A percentile compares a stretch with the other conserved stretches of the same genome.
Conservation (phyloP, 2,329 filamentous ascomycete genomes). For the Ascochyta lentis region DNA sequence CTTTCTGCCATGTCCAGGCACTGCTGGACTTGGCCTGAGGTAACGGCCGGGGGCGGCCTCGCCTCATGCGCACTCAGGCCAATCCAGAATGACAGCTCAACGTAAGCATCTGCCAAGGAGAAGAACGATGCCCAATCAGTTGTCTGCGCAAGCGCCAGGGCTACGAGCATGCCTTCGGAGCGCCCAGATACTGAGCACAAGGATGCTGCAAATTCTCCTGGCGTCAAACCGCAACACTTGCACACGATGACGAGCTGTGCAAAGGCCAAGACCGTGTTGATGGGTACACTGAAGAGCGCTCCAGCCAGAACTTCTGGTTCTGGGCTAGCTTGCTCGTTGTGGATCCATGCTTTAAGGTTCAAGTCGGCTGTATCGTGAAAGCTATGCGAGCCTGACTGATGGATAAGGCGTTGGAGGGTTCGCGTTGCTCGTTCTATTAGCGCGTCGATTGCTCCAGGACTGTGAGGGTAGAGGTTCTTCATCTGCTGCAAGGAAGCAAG, state of each 20-base stretch:
- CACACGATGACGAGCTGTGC: slow-evolving; percentile 31
- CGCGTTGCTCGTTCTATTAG: not conserved
- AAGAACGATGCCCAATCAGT: slow-evolving; percentile 42
- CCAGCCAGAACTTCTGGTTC: slow-evolving; percentile 43
- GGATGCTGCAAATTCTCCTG: slow-evolving; percentile 37
- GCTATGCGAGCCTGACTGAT: not conserved
- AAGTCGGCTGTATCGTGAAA: not conserved
- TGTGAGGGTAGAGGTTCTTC: not conserved
- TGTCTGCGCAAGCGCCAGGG: slow-evolving; percentile 43
- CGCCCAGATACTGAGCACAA: slow-evolving; percentile 45
- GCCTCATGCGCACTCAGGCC: not conserved
- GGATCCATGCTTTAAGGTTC: slow-evolving; percentile 23
- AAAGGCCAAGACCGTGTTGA: slow-evolving; percentile 48
- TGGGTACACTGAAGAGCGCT: slow-evolving; percentile 50
- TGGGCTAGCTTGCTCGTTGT: slow-evolving; percentile 34
- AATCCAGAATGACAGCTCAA: slow-evolving; percentile 21
- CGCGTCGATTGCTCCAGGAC: not conserved
- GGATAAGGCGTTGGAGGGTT: not conserved
- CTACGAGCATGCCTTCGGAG: slow-evolving; percentile 49
- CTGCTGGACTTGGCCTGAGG: too few relatives aligned
- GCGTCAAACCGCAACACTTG: slow-evolving; percentile 33
- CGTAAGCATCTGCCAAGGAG: slow-evolving; percentile 39
- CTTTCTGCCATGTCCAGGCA: too few relatives aligned
- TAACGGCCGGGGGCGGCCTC: not conserved
- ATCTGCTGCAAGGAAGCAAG: not conserved